These are phyloP conservation scores for Corymbia citriodora DNA, from an alignment of 441 rosid species.

Conservation along the genomic window DNA sequence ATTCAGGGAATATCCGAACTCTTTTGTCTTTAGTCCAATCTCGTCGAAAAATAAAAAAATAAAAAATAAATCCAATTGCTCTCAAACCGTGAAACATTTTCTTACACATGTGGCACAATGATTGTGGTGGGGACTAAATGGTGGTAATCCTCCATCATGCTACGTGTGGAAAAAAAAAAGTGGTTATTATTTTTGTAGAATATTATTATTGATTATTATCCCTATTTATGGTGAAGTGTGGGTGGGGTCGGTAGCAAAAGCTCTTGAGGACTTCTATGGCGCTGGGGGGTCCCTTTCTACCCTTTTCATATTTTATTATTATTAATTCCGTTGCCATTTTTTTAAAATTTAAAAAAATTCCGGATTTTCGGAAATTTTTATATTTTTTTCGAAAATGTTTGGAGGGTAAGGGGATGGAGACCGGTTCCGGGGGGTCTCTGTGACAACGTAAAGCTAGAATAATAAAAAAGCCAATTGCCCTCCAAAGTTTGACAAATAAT, in stretches of 20 bases:
- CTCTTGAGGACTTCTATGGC: background rate
- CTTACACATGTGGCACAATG: background rate
- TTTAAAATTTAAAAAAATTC: background rate
- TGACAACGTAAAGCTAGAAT: background rate
- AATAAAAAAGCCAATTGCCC: slow-evolving; percentile 6
- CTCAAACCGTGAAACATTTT: background rate
- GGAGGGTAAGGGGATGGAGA: background rate
- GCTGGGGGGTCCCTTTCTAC: background rate
- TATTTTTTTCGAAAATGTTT: background rate
- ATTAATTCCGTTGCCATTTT: background rate
- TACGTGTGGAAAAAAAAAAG: background rate
- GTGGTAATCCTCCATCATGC: background rate
- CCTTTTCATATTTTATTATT: background rate
- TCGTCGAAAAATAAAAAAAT: background rate
- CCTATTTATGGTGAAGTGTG: background rate
- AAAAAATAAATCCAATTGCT: background rate
- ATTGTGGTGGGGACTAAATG: background rate
- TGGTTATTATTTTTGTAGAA: background rate
- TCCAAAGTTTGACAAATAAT: background rate
- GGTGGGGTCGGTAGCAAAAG: background rate
- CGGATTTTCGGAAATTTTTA: background rate
- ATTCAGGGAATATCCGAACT: background rate
- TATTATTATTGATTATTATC: background rate
- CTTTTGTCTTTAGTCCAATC: background rate
- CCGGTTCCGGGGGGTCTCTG: background rate